Conservation (phyloP, 305 asterid species). For the Solanum hybrid region DNA sequence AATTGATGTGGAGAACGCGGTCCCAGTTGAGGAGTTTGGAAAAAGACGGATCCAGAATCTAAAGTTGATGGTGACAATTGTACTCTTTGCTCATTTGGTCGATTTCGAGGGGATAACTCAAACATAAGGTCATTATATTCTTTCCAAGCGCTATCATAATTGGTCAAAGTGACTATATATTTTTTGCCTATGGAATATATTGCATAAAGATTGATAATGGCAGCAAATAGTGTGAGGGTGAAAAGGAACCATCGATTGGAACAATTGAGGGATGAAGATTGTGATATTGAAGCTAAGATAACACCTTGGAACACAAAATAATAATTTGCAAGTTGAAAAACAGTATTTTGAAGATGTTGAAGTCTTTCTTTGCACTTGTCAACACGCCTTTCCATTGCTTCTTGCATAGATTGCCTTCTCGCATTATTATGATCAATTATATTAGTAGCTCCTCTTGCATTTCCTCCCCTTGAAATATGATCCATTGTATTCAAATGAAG, state of each 20-base stretch:
- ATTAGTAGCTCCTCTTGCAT: background rate
- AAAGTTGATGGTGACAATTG: background rate
- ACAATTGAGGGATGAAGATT: background rate
- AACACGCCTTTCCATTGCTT: background rate
- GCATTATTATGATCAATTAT: background rate
- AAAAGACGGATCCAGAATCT: background rate
- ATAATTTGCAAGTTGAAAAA: slow-evolving; percentile 1
- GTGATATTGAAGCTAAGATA: background rate
- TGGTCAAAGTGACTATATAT: background rate
- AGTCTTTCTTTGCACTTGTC: background rate
- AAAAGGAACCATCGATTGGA: background rate
- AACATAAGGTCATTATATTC: background rate
- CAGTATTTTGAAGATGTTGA: background rate
- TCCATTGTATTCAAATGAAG: background rate
- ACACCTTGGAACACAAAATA: slow-evolving; percentile 7
- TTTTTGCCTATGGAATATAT: background rate
- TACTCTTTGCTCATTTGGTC: background rate
- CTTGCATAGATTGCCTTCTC: background rate
- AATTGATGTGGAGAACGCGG: background rate
- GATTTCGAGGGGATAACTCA: background rate
- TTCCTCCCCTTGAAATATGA: background rate
- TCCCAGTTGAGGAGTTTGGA: background rate
- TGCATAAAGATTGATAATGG: background rate
- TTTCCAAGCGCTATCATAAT: background rate
- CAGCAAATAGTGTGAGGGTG: background rate